Conservation (phyloP, 257 asterid genomes). For the Plectranthus barbatus region DNA sequence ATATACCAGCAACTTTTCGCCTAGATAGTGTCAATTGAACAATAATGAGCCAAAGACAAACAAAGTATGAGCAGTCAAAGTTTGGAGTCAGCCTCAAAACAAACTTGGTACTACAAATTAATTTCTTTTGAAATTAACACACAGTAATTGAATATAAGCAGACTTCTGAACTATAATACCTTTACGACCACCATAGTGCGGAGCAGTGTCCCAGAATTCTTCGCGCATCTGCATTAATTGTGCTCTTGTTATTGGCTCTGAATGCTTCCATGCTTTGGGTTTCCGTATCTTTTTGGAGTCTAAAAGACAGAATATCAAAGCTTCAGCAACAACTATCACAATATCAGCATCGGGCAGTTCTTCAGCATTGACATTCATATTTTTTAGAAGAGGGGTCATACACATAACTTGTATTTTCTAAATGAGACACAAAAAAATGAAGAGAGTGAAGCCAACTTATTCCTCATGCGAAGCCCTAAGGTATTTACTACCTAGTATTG, state of each 20-base stretch:
- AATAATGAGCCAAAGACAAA: background rate
- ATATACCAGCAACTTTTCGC: too few relatives aligned
- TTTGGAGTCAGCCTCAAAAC: too few relatives aligned
- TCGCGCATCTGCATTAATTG: conserved; percentile 57
- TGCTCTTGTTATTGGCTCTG: conserved; percentile 52
- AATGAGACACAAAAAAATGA: too few relatives aligned
- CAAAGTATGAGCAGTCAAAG: too few relatives aligned
- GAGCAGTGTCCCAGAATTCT: conserved; percentile 75
- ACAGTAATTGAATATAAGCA: background rate
- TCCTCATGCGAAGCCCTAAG: background rate
- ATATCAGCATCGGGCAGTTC: background rate
- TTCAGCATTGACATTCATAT: background rate
- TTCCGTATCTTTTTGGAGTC: conserved; percentile 49
- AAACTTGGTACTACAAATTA: too few relatives aligned
- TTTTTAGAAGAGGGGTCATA: background rate
- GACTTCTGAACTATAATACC: conserved; percentile 22
- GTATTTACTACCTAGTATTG: background rate
- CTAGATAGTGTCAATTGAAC: too few relatives aligned
- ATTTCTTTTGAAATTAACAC: too few relatives aligned
- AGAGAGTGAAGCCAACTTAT: background rate
- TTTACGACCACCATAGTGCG: conserved; percentile 70
- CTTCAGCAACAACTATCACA: conserved; percentile 7
- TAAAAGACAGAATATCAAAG: conserved; percentile 17
- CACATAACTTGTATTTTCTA: background rate
- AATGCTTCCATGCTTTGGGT: conserved; percentile 70